phyloP scores from a whole-genome alignment of 2,329 filamentous ascomycete genomes.

The Alternaria gansuensis region DNA sequence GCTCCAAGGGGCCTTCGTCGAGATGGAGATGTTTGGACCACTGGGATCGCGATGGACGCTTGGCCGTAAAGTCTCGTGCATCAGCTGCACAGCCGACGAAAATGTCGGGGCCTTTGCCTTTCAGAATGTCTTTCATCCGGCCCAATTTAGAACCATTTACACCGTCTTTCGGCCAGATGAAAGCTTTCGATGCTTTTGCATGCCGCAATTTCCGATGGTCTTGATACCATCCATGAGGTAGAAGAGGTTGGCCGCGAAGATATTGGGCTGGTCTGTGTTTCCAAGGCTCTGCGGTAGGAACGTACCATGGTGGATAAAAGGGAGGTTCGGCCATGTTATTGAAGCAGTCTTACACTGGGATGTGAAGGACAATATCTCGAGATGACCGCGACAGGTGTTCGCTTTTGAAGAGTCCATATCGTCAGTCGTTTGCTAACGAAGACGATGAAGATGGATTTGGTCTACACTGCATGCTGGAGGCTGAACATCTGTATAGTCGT shows the following conservation, averaged over 20 bases:
- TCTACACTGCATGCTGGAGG: background rate
- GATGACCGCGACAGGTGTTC: background rate
- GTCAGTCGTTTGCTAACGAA: constrained; percentile 14
- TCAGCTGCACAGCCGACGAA: constrained; percentile 52
- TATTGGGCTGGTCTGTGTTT: constrained; percentile 36
- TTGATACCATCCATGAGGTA: constrained; percentile 39
- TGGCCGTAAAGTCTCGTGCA: constrained; percentile 51
- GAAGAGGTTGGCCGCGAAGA: constrained; percentile 12
- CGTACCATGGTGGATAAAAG: constrained; percentile 8
- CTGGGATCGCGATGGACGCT: constrained; percentile 48
- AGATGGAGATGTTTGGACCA: constrained; percentile 52
- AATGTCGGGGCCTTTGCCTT: constrained; percentile 57
- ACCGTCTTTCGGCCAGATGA: constrained; percentile 58
- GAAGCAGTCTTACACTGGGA: background rate
- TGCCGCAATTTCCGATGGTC: constrained; percentile 28
- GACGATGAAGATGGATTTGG: background rate
- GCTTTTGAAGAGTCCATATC: constrained; percentile 1
- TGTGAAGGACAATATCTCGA: background rate
- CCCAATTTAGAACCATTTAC: constrained; percentile 49
- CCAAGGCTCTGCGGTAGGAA: constrained; percentile 18
- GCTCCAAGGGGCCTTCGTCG: constrained; percentile 31
- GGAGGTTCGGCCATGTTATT: constrained; percentile 8
- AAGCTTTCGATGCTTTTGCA: constrained; percentile 52
- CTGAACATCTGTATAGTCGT: constrained; percentile 14
- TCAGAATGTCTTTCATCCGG: constrained; percentile 56